Conservation (phyloP, 495 filamentous ascomycete genomes). For the Collariella sp. region DNA sequence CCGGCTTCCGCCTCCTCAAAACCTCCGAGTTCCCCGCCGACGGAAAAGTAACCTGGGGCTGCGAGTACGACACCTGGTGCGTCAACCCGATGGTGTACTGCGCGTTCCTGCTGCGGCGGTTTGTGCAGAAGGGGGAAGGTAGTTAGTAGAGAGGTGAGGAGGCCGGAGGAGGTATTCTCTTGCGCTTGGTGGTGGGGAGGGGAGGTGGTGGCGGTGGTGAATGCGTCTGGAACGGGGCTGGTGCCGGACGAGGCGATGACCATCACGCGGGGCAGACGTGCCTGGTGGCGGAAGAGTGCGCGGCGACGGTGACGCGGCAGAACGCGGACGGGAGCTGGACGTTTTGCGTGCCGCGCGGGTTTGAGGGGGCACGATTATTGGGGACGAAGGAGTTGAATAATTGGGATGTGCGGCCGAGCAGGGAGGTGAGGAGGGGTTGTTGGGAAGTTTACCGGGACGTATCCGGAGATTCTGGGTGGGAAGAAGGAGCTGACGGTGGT, state of each 20-base stretch:
- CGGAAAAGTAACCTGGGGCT: slow-evolving; percentile 44
- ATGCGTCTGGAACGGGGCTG: slow-evolving; percentile 51
- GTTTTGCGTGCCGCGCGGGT: slow-evolving; percentile 51
- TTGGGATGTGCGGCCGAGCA: slow-evolving; percentile 43
- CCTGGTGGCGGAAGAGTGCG: slow-evolving; percentile 35
- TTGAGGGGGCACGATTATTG: slow-evolving; percentile 55
- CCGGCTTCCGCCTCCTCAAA: slow-evolving; percentile 36
- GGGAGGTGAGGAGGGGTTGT: slow-evolving; percentile 39
- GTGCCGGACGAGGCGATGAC: slow-evolving; percentile 47
- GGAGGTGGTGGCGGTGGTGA: slow-evolving; percentile 51
- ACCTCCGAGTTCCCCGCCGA: slow-evolving; percentile 34
- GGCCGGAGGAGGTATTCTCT: slow-evolving; percentile 42
- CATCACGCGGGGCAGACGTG: slow-evolving; percentile 46
- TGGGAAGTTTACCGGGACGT: slow-evolving; percentile 35
- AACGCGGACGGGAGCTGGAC: slow-evolving; percentile 52
- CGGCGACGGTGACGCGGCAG: slow-evolving; percentile 49
- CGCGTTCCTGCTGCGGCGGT: slow-evolving; percentile 44
- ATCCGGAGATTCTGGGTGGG: slow-evolving; percentile 31
- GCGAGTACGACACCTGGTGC: slow-evolving; percentile 49
- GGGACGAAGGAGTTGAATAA: slow-evolving; percentile 53
- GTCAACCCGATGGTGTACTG: slow-evolving; percentile 58
- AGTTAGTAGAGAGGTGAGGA: slow-evolving; percentile 35
- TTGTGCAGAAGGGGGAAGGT: slow-evolving; percentile 43
- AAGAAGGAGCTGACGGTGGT: slow-evolving; percentile 28
- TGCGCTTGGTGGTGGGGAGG: slow-evolving; percentile 28